Evolutionary conservation across 176 grass and related monocot species (phyloP).

Genomic region (Cenchrus americanus): DNA sequence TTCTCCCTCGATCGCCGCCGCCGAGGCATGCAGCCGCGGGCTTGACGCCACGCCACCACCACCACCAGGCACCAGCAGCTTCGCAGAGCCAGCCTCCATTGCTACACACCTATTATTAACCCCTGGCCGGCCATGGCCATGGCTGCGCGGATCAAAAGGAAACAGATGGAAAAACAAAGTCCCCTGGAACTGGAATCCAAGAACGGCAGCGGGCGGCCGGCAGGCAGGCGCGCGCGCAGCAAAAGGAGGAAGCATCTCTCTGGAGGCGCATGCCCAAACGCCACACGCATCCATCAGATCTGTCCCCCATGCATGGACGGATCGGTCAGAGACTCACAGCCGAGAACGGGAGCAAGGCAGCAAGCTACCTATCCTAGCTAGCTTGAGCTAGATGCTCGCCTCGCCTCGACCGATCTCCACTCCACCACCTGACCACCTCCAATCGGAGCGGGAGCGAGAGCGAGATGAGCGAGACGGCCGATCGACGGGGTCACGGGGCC

Average conservation of each 20-base stretch:
- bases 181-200: background rate
- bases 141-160: background rate
- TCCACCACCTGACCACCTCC: too few relatives aligned
- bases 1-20: background rate
- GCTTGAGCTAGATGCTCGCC: slow-evolving; percentile 27
- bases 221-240: background rate
- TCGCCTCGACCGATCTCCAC: background rate
- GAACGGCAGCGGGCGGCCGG: slow-evolving; percentile 3
- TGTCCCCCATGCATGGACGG: slow-evolving; percentile 39
- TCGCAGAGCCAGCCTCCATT: background rate
- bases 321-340: background rate
- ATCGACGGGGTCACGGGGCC: too few relatives aligned
- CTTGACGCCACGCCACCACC: background rate
- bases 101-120: slow-evolving; percentile 15
- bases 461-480: too few relatives aligned
- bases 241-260: background rate
- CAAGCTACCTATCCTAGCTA: slow-evolving; percentile 6
- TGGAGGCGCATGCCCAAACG: background rate
- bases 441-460: background rate
- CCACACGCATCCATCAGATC: slow-evolving; percentile 43
- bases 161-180: background rate
- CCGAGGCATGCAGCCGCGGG: background rate
- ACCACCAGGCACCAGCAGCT: background rate
- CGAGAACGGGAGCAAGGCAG: background rate
- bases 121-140: background rate